Percentiles rank a stretch among this genome's conserved stretches.
phyloP scores from a whole-genome alignment of 495 filamentous ascomycete genomes.

The Tetracladium setigerum region DNA sequence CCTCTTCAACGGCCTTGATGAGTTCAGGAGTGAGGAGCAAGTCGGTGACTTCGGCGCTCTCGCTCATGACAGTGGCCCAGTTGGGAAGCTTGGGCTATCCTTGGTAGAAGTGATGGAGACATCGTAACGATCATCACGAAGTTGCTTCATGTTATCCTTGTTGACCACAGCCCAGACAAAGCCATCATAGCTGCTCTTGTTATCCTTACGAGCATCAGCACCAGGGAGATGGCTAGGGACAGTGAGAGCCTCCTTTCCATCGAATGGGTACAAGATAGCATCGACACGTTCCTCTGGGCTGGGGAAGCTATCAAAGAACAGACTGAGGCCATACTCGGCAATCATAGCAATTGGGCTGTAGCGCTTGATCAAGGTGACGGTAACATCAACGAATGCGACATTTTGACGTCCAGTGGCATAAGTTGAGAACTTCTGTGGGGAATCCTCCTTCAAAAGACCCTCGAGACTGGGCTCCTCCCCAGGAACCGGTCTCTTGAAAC shows the following conservation, averaged over 20 bases:
- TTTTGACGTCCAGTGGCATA: slow-evolving; percentile 96
- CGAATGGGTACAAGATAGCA: slow-evolving; percentile 75
- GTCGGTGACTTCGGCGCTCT: slow-evolving; percentile 94
- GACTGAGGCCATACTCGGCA: slow-evolving; percentile 65
- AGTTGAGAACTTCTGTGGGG: slow-evolving; percentile 70
- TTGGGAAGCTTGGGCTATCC: slow-evolving; percentile 79
- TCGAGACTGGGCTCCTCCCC: slow-evolving; percentile 43
- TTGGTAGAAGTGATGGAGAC: slow-evolving; percentile 85
- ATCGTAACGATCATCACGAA: slow-evolving; percentile 91
- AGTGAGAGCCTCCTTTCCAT: slow-evolving; percentile 74
- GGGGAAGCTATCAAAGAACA: slow-evolving; percentile 65
- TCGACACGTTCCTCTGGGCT: slow-evolving; percentile 63
- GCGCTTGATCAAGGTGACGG: slow-evolving; percentile 75
- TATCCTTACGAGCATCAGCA: slow-evolving; percentile 46
- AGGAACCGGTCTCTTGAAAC: slow-evolving; percentile 44
- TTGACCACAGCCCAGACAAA: slow-evolving; percentile 95
- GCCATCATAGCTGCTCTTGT: slow-evolving; percentile 74
- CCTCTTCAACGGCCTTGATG: slow-evolving; percentile 68
- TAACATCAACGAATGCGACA: slow-evolving; percentile 80
- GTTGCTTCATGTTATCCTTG: slow-evolving; percentile 85
- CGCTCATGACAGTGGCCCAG: slow-evolving; percentile 93
- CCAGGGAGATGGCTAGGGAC: slow-evolving; percentile 52
- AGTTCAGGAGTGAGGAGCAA: slow-evolving; percentile 76
- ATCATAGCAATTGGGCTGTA: slow-evolving; percentile 77
- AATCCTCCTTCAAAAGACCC: slow-evolving; percentile 70